Base-by-base conservation (phyloP, 179 eudicot genomes). In the Beta lomatogona region DNA sequence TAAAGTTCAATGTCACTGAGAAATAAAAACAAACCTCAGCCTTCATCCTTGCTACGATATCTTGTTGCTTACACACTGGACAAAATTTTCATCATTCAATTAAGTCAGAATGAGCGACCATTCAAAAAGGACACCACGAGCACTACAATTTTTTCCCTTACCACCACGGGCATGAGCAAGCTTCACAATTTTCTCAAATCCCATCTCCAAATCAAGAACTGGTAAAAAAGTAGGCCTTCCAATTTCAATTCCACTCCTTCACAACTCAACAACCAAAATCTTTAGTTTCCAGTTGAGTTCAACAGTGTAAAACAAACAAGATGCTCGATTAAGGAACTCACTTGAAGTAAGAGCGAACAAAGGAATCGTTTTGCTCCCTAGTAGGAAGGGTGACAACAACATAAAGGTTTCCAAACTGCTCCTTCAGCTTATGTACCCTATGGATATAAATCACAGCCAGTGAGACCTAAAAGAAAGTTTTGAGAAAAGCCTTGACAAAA, bases 131-230 rank as follows among this genome's bases (percentile, higher is more conserved):
- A 36, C 55, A 70, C 48, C 21, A 80, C 13, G 13, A 18, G 16
- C 19, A 48, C 58, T 70, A 46, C 22, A 28, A 73, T 4, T 11
- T 10, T 22, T 8, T 6, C 66, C 16, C 82, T 80, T 86, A 94
- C 98, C 97, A 78, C 98, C 98, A 65, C 93, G 98, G 69, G 94
- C 92, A 89, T 86, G 97, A 61, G 95, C 94, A 85, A 95, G 86
- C 89, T 90, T 95, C 80, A 93, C 93, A 82, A 91, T 89, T 85
- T 92, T 91, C 84, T 91, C 97, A 84, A 95, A 93, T 61, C 98
- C 98, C 98, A 95, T 92, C 88, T 95, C 97, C 67, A 90, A 78
- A 78, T 92, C 95, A 55, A 84, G 88, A 71, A 90, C 98, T 18
- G 91, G 95, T 74, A 93, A 82, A 86, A 95, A 93, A 63, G 88